These are phyloP conservation scores for Aethionema arabicum DNA, from an alignment of 345 rosid species.

Conservation along the genomic window DNA sequence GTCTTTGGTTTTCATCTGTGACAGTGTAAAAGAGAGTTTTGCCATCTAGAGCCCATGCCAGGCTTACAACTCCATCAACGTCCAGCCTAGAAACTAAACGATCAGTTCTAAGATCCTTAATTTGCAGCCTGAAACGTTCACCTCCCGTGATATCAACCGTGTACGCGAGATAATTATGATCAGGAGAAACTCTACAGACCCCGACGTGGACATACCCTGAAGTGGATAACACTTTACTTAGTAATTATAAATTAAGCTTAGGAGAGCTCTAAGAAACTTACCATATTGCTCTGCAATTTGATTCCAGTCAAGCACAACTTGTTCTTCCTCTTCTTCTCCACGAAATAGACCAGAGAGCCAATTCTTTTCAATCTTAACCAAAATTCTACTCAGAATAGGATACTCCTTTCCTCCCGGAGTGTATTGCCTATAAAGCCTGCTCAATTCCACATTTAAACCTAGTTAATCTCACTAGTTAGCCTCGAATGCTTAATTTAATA, in stretches of 20 bases:
- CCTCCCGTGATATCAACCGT: slow-evolving; percentile 67
- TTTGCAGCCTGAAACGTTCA: slow-evolving; percentile 71
- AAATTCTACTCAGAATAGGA: slow-evolving; percentile 72
- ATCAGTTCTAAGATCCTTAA: slow-evolving; percentile 70
- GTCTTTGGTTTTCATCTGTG: slow-evolving; percentile 65
- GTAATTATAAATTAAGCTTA: neutral
- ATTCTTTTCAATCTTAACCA: slow-evolving; percentile 35
- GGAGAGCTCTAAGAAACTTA: slow-evolving; percentile 32
- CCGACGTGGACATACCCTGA: slow-evolving; percentile 88
- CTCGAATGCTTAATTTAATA: neutral
- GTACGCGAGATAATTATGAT: slow-evolving; percentile 81
- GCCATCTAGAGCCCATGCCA: slow-evolving; percentile 92
- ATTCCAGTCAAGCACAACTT: slow-evolving; percentile 91
- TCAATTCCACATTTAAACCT: slow-evolving; percentile 13
- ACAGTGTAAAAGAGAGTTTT: slow-evolving; percentile 65
- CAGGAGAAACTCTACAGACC: slow-evolving; percentile 81
- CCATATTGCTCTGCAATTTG: slow-evolving; percentile 74
- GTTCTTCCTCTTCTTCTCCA: slow-evolving; percentile 46
- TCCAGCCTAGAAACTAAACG: slow-evolving; percentile 47
- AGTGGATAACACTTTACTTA: slow-evolving; percentile 16
- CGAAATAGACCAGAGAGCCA: slow-evolving; percentile 42
- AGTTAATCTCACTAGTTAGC: neutral
- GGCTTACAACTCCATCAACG: slow-evolving; percentile 66
- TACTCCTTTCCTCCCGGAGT: slow-evolving; percentile 82
- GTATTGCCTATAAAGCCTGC: slow-evolving; percentile 70